Evolutionary conservation across 495 filamentous ascomycete genomes (phyloP), one percentile per base, ranked within the genome.

Genomic region (Oidiodendron maius): DNA sequence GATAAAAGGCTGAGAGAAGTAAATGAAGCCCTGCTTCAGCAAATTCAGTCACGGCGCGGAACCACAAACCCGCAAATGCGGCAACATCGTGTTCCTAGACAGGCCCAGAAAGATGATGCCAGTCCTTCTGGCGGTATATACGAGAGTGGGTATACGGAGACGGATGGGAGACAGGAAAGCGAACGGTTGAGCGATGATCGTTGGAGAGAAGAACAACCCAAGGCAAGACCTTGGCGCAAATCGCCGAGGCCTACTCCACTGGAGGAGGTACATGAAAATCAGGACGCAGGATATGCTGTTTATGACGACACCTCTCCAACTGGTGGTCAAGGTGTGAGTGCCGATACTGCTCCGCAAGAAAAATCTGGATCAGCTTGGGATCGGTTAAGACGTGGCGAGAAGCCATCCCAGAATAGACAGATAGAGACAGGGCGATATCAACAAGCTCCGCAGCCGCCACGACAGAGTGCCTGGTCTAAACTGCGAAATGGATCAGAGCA

Each of bases 301-400:
- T 61, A 49, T 17, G 58, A 57, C 37, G 56, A 58, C 46, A 56
- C 56, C 13, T 61, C 59, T 12, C 59, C 55, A n/a, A 56, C 55
- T 3, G 56, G 52, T 23, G 55, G 52, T 9, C 44, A 49, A 36
- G 55, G 43, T 2, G 44, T 59, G 16, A 3, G 26, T 13, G 34
- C 48, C n/a, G 52, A 55, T 44, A 51, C 42, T 12, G 2, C 15
- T 13, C 12, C 51, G 13, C 39, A 46, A 34, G 4, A 30, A 35
- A 9, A 25, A 10, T 20, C 44, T 39, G 53, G 42, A 10, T 57
- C 53, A 21, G 53, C 51, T 9, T 57, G 54, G 58, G 58, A 57
- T 1, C 50, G 58, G 39, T 5, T 60, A n/a, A 45, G 54, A 38
- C 37, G 41, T 17, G 53, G 53, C 9, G 39, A 51, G 24, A 49